Base-by-base conservation (phyloP, 108 stramenopile species). In the Cyclotella baltica region DNA sequence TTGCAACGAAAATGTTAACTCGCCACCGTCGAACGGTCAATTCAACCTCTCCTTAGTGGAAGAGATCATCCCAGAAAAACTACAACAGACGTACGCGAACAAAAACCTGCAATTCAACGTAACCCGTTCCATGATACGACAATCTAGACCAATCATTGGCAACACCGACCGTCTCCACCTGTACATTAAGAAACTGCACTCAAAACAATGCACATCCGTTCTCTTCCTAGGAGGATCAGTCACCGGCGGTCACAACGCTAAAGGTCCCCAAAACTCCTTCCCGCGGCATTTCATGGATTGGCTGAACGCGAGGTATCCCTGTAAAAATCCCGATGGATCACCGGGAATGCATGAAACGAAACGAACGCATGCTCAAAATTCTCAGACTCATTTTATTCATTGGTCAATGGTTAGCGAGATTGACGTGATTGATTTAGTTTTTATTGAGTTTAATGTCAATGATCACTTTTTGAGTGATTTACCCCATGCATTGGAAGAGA, bases 281-380 rank as follows among this genome's bases (percentile, higher is more conserved):
- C 72, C 79, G 3, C 68, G 65, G 36, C 55, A 67, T 34, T 80
- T 80, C 59, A 73, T 80, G 28, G 79, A 80, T 50, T 80, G 79
- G 79, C 20, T 80, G 36, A 80, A 80, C 63, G 34, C 20, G 6
- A 33, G 30, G 28, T 73, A 67, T 48, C 72, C 79, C 2, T 80
- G 79, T 52, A 40, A 1, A 1, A 35, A 68, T 11, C 36, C 28
- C 31, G 65, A 73, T 28, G 71, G 72, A 56, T 67, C 50, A 35
- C 1, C 23, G 4, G 73, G 73, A 10, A 27, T 40, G 31, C 73
- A 75, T 56, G 35, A 23, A 47, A 65, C 43, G 22, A 75, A 77
- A 22, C 57, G 35, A 25, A 77, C 76, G 11, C 57, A 58, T 33
- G 59, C 68, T 4, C 50, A 61, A 13, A 70, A 78, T 27, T 62